Base-by-base conservation (phyloP, 768 basidiomycete genomes). In the Mycena olivaceomarginata region DNA sequence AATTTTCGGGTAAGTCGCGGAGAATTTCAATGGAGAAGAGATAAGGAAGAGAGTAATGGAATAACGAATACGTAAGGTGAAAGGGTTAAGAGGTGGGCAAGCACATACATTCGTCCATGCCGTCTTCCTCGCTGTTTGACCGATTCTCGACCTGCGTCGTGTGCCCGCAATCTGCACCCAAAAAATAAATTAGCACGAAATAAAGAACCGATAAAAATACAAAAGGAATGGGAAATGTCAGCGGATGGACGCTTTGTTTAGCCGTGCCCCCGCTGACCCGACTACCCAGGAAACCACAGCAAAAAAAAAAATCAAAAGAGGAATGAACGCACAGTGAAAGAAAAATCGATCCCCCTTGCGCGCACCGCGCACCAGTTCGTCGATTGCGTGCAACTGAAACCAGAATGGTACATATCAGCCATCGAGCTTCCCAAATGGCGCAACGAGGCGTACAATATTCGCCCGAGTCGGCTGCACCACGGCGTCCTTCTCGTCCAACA, bases 311-410 rank as follows among this genome's bases (percentile, higher is more conserved):
- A 25, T 22, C 12, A 25, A 25, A 60, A 16, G 59, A 39, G 37
- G 20, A 7, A 18, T 5, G 15, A 18, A 81, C 89, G 72, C 69
- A 93, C 92, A 93, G 59, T 92, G 91, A 72, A 93, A 92, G 75
- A 92, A 90, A 77, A 92, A 90, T 2, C 82, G 87, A 75, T 93
- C 92, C 0, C 90, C 90, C 4, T 88, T 76, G 20, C 85, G 82
- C 11, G 88, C 89, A 46, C 82, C 89, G 41, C 82, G 76, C 0
- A 92, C 89, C 9, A 93, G 83, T 2, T 85, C 84, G 0, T 84
- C 75, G 67, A 92, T 89, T 46, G 89, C 88, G 11, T 78, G 79
- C 25, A 86, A 79, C 91, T 92, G 20, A 15, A 18, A 73, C 60
- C 31, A 31, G 31, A 31, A 4, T 31, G 4, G 31, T 31, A 31